These are phyloP conservation scores for Avena insularis DNA, from an alignment of 176 grass and related monocot species.

Conservation along the genomic window DNA sequence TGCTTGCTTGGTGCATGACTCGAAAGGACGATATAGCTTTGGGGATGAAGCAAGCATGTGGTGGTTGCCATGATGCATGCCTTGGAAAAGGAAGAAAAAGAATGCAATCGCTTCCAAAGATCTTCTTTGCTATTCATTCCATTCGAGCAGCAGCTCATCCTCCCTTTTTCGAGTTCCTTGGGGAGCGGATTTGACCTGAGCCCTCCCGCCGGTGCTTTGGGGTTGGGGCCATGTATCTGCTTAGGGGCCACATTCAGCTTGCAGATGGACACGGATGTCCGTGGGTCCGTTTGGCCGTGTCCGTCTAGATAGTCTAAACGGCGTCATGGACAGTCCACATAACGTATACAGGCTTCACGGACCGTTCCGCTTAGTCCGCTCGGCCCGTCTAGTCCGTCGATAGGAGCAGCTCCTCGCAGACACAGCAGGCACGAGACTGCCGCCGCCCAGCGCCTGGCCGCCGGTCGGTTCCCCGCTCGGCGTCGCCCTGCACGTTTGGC, in stretches of 20 bases:
- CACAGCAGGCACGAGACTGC: too few relatives aligned
- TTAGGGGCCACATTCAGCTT: slow-evolving; percentile 14
- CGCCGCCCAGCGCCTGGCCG: too few relatives aligned
- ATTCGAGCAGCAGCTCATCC: not conserved
- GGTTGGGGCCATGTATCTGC: not conserved
- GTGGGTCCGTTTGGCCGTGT: too few relatives aligned
- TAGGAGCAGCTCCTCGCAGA: too few relatives aligned
- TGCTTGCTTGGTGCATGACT: not conserved
- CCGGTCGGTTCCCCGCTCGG: too few relatives aligned
- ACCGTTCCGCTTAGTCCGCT: too few relatives aligned
- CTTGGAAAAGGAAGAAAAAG: not conserved
- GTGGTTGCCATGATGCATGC: slow-evolving; percentile 32
- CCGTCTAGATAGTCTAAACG: too few relatives aligned
- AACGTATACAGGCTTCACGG: too few relatives aligned
- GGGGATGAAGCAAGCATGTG: slow-evolving; percentile 25
- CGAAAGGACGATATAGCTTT: slow-evolving; percentile 37
- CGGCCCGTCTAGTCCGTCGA: too few relatives aligned
- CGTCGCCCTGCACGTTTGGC: too few relatives aligned
- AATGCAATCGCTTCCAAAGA: slow-evolving; percentile 24
- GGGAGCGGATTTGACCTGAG: slow-evolving; percentile 25
- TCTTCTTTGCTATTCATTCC: not conserved
- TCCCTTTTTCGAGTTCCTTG: not conserved
- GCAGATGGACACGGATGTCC: too few relatives aligned
- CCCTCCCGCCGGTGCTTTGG: not conserved
- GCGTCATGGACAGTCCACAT: too few relatives aligned